Evolutionary conservation across 371 early-diverging fungal genomes (phyloP).

Genomic region (Sporodiniella umbellata): DNA sequence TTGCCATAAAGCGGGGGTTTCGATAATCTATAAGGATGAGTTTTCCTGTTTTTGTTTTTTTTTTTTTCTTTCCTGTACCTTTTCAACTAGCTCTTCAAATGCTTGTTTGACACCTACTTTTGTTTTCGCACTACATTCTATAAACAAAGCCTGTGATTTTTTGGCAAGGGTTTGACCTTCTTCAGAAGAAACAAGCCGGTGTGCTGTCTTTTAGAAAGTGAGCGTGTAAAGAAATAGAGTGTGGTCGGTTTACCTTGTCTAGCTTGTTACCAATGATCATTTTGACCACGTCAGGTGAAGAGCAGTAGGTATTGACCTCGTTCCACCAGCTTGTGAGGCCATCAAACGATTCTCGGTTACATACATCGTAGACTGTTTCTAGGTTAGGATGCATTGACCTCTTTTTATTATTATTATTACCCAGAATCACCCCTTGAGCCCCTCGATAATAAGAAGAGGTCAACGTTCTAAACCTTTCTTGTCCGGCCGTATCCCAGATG

Average conservation of each 20-base stretch:
- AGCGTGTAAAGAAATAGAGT: too few relatives aligned
- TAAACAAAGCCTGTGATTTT: conserved; percentile 35
- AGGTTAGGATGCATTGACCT: too few relatives aligned
- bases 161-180: conserved; percentile 90
- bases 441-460: conserved; percentile 99
- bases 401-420: too few relatives aligned
- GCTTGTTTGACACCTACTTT: conserved; percentile 18
- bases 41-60: background rate
- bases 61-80: conserved; percentile 8
- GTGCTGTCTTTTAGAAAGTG: conserved; percentile 48
- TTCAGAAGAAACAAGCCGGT: conserved; percentile 79
- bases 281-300: conserved; percentile 82
- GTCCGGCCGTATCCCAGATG: conserved; percentile 96
- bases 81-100: conserved; percentile 12
- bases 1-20: conserved; percentile 78
- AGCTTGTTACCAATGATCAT: conserved; percentile 98
- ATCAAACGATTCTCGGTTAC: conserved; percentile 89
- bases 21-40: conserved; percentile 53
- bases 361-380: conserved; percentile 96
- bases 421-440: conserved; percentile 93
- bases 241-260: conserved; percentile 75
- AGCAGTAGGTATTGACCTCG: conserved; percentile 91
- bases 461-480: conserved; percentile 99
- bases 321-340: conserved; percentile 90
- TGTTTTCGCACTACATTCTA: conserved; percentile 81